Evolutionary conservation across 225 moss, liverwort and hornwort genomes (phyloP).

Genomic region (Marchantia polymorpha): DNA sequence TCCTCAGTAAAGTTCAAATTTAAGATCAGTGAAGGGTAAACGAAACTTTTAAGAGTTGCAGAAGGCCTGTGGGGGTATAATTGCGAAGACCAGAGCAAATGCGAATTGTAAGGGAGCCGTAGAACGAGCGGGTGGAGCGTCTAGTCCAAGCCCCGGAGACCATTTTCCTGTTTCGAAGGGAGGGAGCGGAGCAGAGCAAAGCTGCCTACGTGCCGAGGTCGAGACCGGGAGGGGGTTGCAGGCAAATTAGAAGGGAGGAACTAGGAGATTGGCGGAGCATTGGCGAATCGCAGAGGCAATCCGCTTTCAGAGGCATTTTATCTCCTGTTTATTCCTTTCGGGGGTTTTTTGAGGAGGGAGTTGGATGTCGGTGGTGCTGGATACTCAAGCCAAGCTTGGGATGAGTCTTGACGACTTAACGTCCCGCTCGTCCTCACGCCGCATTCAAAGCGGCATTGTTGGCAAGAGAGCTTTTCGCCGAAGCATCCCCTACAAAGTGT

Average conservation of each 20-base stretch:
- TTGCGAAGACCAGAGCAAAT: neutral
- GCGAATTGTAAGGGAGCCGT: neutral
- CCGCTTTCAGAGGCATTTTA: neutral
- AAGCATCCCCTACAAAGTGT: constrained; percentile 89
- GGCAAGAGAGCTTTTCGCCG: constrained; percentile 89
- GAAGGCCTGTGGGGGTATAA: neutral
- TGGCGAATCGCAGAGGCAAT: neutral
- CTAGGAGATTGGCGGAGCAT: neutral
- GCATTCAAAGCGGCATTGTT: constrained; percentile 98
- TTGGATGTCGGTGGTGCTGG: constrained; percentile 86
- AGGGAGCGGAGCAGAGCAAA: neutral
- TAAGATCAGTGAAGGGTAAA: constrained; percentile 22
- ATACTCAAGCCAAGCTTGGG: constrained; percentile 97
- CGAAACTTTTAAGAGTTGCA: neutral
- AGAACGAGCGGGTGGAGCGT: constrained; percentile 1
- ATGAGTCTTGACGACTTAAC: constrained; percentile 99
- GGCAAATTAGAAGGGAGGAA: neutral
- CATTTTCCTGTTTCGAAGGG: neutral
- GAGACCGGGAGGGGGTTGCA: neutral
- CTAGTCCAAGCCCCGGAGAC: no score
- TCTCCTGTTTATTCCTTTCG: neutral
- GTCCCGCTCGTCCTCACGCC: constrained; percentile 72
- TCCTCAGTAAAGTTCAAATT: neutral
- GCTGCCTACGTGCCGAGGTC: neutral
- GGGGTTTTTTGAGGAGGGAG: constrained; percentile 29